phyloP scores from a whole-genome alignment of 345 rosid genomes.

The Iberis pinnata region DNA sequence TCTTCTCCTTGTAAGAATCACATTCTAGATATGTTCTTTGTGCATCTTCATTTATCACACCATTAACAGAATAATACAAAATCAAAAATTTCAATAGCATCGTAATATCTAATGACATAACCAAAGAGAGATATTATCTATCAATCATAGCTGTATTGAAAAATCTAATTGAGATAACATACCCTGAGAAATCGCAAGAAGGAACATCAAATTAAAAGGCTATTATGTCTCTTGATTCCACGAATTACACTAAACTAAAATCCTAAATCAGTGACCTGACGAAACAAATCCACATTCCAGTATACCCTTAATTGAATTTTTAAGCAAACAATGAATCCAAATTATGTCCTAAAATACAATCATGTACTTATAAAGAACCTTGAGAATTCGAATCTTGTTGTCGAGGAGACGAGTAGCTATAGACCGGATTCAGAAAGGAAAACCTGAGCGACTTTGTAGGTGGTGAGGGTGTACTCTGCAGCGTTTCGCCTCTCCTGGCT shows the following conservation, averaged over 20 bases:
- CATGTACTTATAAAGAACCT: slow-evolving; percentile 35
- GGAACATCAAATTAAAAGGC: slow-evolving; percentile 6
- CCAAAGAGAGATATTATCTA: too few relatives aligned
- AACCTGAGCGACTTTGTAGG: slow-evolving; percentile 95
- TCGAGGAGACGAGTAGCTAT: slow-evolving; percentile 91
- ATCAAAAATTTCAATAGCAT: slow-evolving; percentile 13
- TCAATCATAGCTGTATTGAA: background rate
- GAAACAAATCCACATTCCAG: slow-evolving; percentile 8
- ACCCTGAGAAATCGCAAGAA: too few relatives aligned
- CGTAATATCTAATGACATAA: too few relatives aligned
- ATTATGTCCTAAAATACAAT: background rate
- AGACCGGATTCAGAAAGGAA: background rate
- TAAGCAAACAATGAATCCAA: slow-evolving; percentile 1
- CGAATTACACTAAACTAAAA: background rate
- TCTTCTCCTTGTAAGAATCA: slow-evolving; percentile 88
- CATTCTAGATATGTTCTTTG: slow-evolving; percentile 79
- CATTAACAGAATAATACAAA: slow-evolving; percentile 5
- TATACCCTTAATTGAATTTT: background rate
- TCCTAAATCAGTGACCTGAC: slow-evolving; percentile 7
- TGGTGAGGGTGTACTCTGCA: slow-evolving; percentile 76
- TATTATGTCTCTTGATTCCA: background rate
- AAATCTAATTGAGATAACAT: slow-evolving; percentile 1
- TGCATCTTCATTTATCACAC: slow-evolving; percentile 68
- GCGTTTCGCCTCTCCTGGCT: slow-evolving; percentile 89
- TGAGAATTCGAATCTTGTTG: slow-evolving; percentile 80